Conservation (phyloP, 2,329 filamentous ascomycete species). For the Nigrospora sphaerica region DNA sequence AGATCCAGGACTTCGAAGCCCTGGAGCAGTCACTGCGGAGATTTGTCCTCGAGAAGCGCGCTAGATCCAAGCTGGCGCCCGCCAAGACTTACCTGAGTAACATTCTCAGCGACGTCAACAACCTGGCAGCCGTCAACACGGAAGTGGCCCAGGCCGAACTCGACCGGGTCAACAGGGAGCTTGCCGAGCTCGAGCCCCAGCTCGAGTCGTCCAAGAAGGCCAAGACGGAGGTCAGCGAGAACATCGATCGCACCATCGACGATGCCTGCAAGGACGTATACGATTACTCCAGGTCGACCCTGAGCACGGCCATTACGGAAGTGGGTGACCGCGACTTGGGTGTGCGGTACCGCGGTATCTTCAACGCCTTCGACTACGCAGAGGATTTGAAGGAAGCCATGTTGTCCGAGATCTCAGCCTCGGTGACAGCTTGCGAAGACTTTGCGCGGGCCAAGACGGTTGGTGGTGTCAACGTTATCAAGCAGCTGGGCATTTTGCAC, state of each 20-base stretch:
- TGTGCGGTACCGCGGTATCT: slow-evolving; percentile 79
- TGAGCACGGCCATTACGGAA: slow-evolving; percentile 68
- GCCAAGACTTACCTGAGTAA: slow-evolving; percentile 94
- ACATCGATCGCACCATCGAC: slow-evolving; percentile 77
- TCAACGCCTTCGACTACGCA: slow-evolving; percentile 82
- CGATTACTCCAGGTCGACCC: slow-evolving; percentile 67
- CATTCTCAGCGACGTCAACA: slow-evolving; percentile 79
- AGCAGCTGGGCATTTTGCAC: slow-evolving; percentile 80
- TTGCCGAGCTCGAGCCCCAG: slow-evolving; percentile 76
- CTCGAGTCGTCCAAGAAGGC: slow-evolving; percentile 80
- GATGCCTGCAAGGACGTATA: slow-evolving; percentile 82
- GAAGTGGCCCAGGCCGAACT: slow-evolving; percentile 83
- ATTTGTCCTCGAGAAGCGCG: slow-evolving; percentile 93
- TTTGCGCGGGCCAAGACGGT: slow-evolving; percentile 74
- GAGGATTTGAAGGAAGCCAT: slow-evolving; percentile 90
- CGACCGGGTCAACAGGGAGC: slow-evolving; percentile 71
- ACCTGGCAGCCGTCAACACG: slow-evolving; percentile 76
- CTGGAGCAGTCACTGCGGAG: slow-evolving; percentile 82
- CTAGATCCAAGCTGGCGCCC: slow-evolving; percentile 89
- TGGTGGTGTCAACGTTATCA: slow-evolving; percentile 77
- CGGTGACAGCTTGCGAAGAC: slow-evolving; percentile 76
- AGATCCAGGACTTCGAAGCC: slow-evolving; percentile 81
- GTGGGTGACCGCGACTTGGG: slow-evolving; percentile 74
- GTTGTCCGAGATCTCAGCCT: slow-evolving; percentile 76
- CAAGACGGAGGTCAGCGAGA: slow-evolving; percentile 69